Base-by-base conservation (phyloP, 768 basidiomycete species). In the Suillus fuscotomentosus region DNA sequence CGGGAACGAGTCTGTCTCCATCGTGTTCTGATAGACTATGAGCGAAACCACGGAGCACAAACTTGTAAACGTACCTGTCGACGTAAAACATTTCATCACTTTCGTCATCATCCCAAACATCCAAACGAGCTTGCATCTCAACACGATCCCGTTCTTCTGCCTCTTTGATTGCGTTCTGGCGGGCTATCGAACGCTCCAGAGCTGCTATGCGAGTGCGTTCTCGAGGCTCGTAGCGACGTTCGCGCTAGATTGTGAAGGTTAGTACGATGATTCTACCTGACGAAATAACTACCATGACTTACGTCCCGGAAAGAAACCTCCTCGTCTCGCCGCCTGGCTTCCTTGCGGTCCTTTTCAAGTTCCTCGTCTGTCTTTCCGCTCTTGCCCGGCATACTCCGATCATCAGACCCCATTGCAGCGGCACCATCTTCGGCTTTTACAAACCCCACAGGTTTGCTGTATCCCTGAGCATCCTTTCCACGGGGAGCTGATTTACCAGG, bases 51-150 rank as follows among this genome's bases (percentile, higher is more conserved):
- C 3, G 14, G 47, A 61, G 0, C 27, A 59, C 47, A 24, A 55
- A 39, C n/a, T 8, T 17, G 15, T 22, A 41, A 20, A 70, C 88
- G 57, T 67, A 94, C 93, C 95, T 86, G 73, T 99, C 97, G 53
- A 91, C 84, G 71, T 96, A 97, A 79, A 96, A 99, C 38, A 88
- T 72, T 70, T 99, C 97, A 68, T 96, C 90, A 62, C 95, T 96
- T 70, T 93, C 89, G 64, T 97, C 96, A 65, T 94, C 92, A 70
- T 97, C 94, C 88, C 94, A 95, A 7, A 96, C 83, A 68, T 96
- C 94, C 62, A 95, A 84, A 1, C 88, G 84, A 8, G 88, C 84
- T 36, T 89, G 86, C 83, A 93, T 91, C 72, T 97, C 93, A 15
- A 88, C 73, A 8, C 87, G 83, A 68, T 95, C 92, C 9, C 89